Conservation (phyloP, 1,284 basidiomycete genomes). For the Microbotryum silenes-acaulis region DNA sequence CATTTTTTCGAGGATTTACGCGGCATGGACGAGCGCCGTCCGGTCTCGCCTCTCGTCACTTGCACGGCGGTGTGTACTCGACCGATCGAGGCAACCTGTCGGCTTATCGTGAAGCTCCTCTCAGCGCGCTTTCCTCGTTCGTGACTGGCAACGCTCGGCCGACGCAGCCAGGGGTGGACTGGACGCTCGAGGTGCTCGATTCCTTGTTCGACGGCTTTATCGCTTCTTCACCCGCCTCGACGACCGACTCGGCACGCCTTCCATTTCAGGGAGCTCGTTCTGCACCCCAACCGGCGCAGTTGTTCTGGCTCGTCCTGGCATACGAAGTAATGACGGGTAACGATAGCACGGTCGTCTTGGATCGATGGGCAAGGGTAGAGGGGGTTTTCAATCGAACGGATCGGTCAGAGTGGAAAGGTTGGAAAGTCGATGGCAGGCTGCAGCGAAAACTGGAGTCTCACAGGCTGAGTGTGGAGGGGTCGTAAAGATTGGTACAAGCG, state of each 20-base stretch:
- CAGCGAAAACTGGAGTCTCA: background rate
- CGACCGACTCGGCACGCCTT: background rate
- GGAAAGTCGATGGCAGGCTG: slow-evolving; percentile 19
- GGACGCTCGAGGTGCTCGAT: slow-evolving; percentile 14
- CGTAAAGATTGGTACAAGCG: too few species aligned
- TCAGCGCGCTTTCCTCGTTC: background rate
- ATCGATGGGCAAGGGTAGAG: slow-evolving; percentile 7
- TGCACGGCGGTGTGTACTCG: background rate
- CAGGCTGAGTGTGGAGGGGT: background rate
- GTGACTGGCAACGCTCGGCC: background rate
- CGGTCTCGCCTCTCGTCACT: background rate
- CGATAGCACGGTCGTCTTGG: slow-evolving; percentile 6
- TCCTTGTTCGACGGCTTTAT: slow-evolving; percentile 22
- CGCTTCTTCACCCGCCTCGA: slow-evolving; percentile 9
- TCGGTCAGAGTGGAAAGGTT: slow-evolving; percentile 7
- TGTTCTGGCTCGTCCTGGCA: slow-evolving; percentile 26
- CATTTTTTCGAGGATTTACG: slow-evolving; percentile 24
- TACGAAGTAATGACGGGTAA: slow-evolving; percentile 18
- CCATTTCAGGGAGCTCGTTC: slow-evolving; percentile 16
- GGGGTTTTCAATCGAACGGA: slow-evolving; percentile 6
- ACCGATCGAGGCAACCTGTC: too few species aligned
- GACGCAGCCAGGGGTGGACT: background rate
- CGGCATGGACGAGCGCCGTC: slow-evolving; percentile 5
- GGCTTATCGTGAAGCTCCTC: too few species aligned
- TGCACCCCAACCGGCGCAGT: slow-evolving; percentile 13